Evolutionary conservation across 345 rosid species (phyloP).

Genomic region (Hypericum androsaemum): DNA sequence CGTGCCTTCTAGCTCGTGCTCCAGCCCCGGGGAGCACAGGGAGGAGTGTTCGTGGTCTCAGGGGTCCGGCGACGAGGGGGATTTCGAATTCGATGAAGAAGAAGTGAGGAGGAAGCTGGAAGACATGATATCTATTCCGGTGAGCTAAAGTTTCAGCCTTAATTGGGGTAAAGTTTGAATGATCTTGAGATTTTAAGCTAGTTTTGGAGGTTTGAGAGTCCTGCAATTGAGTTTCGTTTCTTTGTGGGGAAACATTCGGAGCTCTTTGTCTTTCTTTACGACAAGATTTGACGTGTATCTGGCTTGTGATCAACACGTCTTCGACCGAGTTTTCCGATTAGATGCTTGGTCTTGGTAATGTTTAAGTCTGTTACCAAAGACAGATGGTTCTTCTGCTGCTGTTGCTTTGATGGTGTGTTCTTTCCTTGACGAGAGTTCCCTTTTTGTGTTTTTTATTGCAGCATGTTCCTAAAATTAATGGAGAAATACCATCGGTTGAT

Average conservation of each 20-base stretch:
- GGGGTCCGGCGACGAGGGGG: constrained; percentile 48
- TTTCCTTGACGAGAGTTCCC: constrained; percentile 4
- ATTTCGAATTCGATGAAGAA: constrained; percentile 52
- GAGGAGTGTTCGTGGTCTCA: constrained; percentile 52
- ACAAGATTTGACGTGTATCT: no score
- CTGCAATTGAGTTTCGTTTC: no score
- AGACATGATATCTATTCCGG: constrained; percentile 75
- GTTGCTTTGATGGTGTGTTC: not conserved
- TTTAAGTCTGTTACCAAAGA: not conserved
- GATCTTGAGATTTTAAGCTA: not conserved
- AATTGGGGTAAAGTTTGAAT: not conserved
- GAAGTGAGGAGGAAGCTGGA: constrained; percentile 58
- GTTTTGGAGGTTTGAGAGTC: no score
- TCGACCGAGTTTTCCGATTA: no score
- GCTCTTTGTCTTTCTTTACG: no score
- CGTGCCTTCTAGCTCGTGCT: constrained; percentile 37
- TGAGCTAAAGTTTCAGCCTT: constrained; percentile 22
- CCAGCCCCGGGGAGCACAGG: constrained; percentile 49
- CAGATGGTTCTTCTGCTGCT: not conserved
- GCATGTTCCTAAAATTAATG: constrained; percentile 91
- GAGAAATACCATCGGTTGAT: constrained; percentile 86
- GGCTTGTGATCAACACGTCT: no score
- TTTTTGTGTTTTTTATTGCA: constrained; percentile 19
- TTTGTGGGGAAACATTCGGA: no score
- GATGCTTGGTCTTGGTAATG: no score